phyloP scores from a whole-genome alignment of 1,139 yeast genomes.

The Suhomyces wounanorum region DNA sequence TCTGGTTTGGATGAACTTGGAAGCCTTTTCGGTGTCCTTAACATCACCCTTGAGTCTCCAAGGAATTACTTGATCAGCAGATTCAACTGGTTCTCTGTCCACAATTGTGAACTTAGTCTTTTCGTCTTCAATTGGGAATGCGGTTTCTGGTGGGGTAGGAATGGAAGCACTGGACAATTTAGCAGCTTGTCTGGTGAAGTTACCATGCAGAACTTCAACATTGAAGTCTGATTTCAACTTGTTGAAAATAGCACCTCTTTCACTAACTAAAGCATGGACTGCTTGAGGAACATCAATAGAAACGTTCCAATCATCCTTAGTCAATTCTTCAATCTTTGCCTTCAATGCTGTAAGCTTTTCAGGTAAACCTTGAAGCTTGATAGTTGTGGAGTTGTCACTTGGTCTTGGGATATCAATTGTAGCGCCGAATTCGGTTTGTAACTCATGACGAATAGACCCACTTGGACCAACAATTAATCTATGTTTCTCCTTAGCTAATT shows the following conservation, averaged over 20 bases:
- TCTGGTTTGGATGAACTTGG: conserved; percentile 36
- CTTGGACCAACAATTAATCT: conserved; percentile 79
- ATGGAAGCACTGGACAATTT: conserved; percentile 47
- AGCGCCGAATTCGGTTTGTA: conserved; percentile 72
- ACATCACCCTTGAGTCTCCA: conserved; percentile 63
- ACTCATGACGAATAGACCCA: conserved; percentile 71
- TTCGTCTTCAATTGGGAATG: conserved; percentile 46
- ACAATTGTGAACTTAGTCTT: conserved; percentile 49
- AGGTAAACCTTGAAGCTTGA: conserved; percentile 60
- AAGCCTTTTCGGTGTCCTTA: conserved; percentile 41
- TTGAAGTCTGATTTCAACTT: conserved; percentile 54
- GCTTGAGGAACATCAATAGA: conserved; percentile 57
- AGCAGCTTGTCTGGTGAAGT: conserved; percentile 50
- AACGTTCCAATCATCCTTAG: conserved; percentile 52
- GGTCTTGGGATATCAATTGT: conserved; percentile 69
- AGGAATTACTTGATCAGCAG: conserved; percentile 50
- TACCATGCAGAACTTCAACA: conserved; percentile 68
- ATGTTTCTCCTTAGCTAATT: conserved; percentile 74
- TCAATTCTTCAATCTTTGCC: conserved; percentile 54
- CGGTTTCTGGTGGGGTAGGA: conserved; percentile 53
- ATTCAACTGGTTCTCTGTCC: conserved; percentile 25
- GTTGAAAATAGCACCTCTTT: conserved; percentile 67
- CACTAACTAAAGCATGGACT: conserved; percentile 63
- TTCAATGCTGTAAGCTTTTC: conserved; percentile 61
- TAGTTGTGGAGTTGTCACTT: conserved; percentile 45